Base-by-base conservation (phyloP, 148 eudicot species). In the Camellia sinensis region DNA sequence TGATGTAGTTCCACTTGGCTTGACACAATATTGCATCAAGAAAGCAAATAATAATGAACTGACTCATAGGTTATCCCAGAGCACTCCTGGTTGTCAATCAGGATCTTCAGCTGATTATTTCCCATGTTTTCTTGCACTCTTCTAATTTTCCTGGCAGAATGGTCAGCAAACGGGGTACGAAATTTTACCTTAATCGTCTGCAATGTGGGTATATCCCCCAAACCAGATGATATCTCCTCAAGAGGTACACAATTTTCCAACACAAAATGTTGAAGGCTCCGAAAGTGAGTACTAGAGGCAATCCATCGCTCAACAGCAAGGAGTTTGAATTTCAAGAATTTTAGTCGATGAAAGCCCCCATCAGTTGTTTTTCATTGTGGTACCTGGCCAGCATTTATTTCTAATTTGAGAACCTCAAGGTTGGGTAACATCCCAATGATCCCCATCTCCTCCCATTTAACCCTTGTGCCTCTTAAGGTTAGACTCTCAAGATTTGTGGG, bases 391-490 rank as follows among this genome's bases (percentile, higher is more conserved):
- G 75, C 63, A 6, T 29, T 46, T 10, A 4, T 6, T 13, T 41
- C 41, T 6, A 77, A 59, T 40, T 82, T 82, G 18, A 82, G 80
- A 62, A 61, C 64, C 50, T 76, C 80, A 19, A 82, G 80, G 29
- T 71, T 82, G 3, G 69, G 75, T 75, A 82, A 41, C 74, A 48
- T 79, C 41, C 83, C 85, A 0, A 85, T 15, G 46, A 57, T 80
- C 3, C 74, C 22, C 78, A 85, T 85, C 9, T 79, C 61, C n/a
- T 57, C 21, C 87, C 83, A 85, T 22, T 17, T 62, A 29, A 57
- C 7, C 61, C 61, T 57, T 9, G 61, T 65, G 15, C 41, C 43
- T 40, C 44, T 29, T 67, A 67, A 67, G 7, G 70, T 37, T 40
- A 67, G 46, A 40, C 18, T 37, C 41, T 13, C 40, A 10, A 67